Evolutionary conservation across 768 basidiomycete species (phyloP), one percentile per base, ranked within the genome.

Genomic region (Xerocomus brunneocitrinus): DNA sequence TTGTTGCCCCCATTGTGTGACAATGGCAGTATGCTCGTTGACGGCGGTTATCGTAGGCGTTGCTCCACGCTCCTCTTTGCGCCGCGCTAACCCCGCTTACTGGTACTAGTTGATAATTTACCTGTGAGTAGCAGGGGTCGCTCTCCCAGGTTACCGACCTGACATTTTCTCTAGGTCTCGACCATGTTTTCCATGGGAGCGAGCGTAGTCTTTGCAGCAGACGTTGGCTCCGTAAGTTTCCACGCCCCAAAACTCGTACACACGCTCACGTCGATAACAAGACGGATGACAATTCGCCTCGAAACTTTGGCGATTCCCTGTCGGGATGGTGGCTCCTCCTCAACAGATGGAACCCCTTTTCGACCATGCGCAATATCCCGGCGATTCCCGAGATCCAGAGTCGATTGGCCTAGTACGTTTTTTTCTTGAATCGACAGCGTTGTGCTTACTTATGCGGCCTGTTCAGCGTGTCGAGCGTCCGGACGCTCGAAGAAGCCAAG

Each of bases 321-420:
- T 97, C 94, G 3, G 97, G 97, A 28, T 97, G 91, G 86, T 98
- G 92, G 90, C 79, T 98, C 16, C 74, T 98, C 48, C 66, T 98
- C 55, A 98, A 97, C 68, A 77, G 92, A 47, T 98, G 84, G 86
- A 95, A 94, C 64, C 93, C 93, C 0, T 94, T 94, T 66, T 89
- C 89, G 6, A 82, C 78, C 64, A 82, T 84, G 32, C 76, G 81
- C 52, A 82, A 79, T 51, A 80, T 95, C 16, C 94, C 94, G 32
- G 85, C 87, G 13, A 92, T 95, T 61, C 89, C 94, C 12, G 93
- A 95, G 68, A 93, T 97, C 51, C 94, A 95, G 71, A 86, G 87
- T 68, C 84, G 97, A 13, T 78, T 99, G 44, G 91, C 95, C 49
- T 99, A 98, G 95, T 97, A 93, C 79, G 2, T 24, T 30, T 44